Percentiles rank a stretch among this genome's conserved stretches.
These are phyloP conservation scores for Talaromyces pinophilus DNA, from an alignment of 2,329 filamentous ascomycete species.

Conservation along the genomic window DNA sequence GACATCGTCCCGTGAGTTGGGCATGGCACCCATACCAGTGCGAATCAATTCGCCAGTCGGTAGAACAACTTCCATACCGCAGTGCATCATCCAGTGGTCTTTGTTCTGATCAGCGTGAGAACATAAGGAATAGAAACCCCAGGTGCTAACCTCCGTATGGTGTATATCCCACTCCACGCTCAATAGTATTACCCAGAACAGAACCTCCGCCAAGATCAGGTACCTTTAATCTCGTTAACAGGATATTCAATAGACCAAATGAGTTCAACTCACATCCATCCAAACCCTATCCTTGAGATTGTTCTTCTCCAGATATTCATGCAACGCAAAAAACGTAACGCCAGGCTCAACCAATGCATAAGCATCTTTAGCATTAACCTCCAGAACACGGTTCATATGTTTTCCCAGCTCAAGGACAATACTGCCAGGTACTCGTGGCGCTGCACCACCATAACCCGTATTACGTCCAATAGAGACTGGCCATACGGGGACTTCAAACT, in stretches of 20 bases:
- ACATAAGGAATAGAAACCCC: not conserved
- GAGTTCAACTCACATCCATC: slow-evolving; percentile 1
- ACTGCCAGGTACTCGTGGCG: slow-evolving; percentile 48
- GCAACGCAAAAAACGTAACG: slow-evolving; percentile 40
- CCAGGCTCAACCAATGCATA: slow-evolving; percentile 48
- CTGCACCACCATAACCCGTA: slow-evolving; percentile 54
- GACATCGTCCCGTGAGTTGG: slow-evolving; percentile 23
- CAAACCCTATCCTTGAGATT: slow-evolving; percentile 44
- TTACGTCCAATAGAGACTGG: slow-evolving; percentile 48
- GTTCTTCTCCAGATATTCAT: slow-evolving; percentile 36
- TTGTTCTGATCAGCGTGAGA: not conserved
- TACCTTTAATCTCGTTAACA: slow-evolving; percentile 39
- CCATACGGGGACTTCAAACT: slow-evolving; percentile 37
- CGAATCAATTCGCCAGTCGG: slow-evolving; percentile 42
- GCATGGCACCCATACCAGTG: slow-evolving; percentile 45
- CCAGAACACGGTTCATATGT: slow-evolving; percentile 45
- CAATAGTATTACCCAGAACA: slow-evolving; percentile 38
- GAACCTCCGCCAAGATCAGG: slow-evolving; percentile 40
- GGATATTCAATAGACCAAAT: slow-evolving; percentile 25
- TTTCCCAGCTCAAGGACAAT: slow-evolving; percentile 44
- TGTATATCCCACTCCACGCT: slow-evolving; percentile 39
- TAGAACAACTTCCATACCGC: slow-evolving; percentile 48
- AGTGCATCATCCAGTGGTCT: slow-evolving; percentile 31
- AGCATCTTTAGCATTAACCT: slow-evolving; percentile 39
- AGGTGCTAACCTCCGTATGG: slow-evolving; percentile 40